phyloP scores from a whole-genome alignment of 1,284 basidiomycete genomes.

The Thelephora terrestris region DNA sequence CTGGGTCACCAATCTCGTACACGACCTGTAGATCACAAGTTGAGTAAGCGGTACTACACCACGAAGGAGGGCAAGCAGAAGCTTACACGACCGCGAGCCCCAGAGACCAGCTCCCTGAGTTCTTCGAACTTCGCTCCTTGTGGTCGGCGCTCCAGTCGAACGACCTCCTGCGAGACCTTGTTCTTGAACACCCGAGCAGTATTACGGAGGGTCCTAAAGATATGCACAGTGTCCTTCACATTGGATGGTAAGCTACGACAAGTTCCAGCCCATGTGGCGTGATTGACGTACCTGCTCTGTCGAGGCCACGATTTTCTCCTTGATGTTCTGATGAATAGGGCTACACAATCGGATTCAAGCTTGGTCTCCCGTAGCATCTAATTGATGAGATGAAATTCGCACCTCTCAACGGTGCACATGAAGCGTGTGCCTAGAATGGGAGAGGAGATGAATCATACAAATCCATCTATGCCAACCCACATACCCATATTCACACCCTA shows the following conservation, averaged over 20 bases:
- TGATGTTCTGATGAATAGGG: constrained; percentile 86
- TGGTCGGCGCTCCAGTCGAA: constrained; percentile 68
- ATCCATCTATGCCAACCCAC: constrained; percentile 11
- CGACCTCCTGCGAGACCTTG: constrained; percentile 71
- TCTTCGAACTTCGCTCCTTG: constrained; percentile 88
- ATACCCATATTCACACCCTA: constrained; percentile 82
- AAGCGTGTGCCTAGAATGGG: constrained; percentile 61
- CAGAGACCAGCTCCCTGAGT: constrained; percentile 73
- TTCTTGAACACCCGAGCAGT: constrained; percentile 89
- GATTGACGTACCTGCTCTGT: constrained; percentile 43
- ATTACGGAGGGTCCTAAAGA: constrained; percentile 82
- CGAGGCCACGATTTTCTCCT: constrained; percentile 78
- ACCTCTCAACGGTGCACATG: constrained; percentile 76
- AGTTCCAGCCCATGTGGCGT: neutral
- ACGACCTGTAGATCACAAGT: constrained; percentile 36
- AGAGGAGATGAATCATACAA: constrained; percentile 1
- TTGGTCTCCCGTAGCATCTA: neutral
- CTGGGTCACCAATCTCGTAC: constrained; percentile 78
- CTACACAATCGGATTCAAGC: constrained; percentile 29
- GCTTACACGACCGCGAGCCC: constrained; percentile 43
- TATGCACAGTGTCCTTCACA: constrained; percentile 64
- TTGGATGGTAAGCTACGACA: neutral
- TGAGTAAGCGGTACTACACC: no score
- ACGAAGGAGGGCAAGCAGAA: no score
- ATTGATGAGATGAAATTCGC: constrained; percentile 20